phyloP scores from a whole-genome alignment of 139 green algal genomes.

The Micromonas pusilla region DNA sequence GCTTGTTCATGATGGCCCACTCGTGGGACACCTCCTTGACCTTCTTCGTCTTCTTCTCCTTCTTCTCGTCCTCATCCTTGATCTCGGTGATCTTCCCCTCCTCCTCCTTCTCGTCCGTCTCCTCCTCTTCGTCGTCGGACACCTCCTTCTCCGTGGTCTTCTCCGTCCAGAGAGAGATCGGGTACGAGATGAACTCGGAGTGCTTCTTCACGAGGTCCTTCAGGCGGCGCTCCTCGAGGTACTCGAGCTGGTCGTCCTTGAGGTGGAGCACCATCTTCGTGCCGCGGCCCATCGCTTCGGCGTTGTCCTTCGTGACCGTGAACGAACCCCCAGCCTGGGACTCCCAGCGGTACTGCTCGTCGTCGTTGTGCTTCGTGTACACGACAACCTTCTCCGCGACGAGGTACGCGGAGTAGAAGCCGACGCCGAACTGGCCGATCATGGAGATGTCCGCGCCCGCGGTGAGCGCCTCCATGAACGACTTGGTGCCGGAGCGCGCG shows the following conservation, averaged over 20 bases:
- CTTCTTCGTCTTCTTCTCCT: constrained; percentile 57
- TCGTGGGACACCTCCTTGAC: constrained; percentile 95
- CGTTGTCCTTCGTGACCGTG: constrained; percentile 74
- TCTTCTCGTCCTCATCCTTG: constrained; percentile 66
- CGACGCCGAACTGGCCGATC: constrained; percentile 99
- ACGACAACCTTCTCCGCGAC: constrained; percentile 80
- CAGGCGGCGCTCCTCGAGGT: constrained; percentile 93
- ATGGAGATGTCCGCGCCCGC: constrained; percentile 97
- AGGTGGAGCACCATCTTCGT: constrained; percentile 95
- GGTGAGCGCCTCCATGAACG: constrained; percentile 98
- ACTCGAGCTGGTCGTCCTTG: constrained; percentile 79
- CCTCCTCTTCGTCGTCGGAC: constrained; percentile 73
- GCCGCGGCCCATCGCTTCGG: constrained; percentile 79
- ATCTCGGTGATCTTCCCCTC: constrained; percentile 78
- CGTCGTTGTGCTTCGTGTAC: constrained; percentile 96
- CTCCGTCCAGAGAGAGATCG: constrained; percentile 92
- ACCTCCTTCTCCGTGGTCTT: constrained; percentile 98
- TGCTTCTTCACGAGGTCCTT: constrained; percentile 99
- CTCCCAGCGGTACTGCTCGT: constrained; percentile 98
- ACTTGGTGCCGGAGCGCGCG: constrained; percentile 94
- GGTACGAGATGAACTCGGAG: constrained; percentile 99
- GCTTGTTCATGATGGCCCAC: constrained; percentile 99
- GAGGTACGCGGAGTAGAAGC: constrained; percentile 99
- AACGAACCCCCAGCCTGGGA: constrained; percentile 97
- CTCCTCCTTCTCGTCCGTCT: constrained; percentile 61